Evolutionary conservation across 371 early-diverging fungal species (phyloP), one percentile per base, ranked within the genome.

Genomic region (Rhizopus sp.): DNA sequence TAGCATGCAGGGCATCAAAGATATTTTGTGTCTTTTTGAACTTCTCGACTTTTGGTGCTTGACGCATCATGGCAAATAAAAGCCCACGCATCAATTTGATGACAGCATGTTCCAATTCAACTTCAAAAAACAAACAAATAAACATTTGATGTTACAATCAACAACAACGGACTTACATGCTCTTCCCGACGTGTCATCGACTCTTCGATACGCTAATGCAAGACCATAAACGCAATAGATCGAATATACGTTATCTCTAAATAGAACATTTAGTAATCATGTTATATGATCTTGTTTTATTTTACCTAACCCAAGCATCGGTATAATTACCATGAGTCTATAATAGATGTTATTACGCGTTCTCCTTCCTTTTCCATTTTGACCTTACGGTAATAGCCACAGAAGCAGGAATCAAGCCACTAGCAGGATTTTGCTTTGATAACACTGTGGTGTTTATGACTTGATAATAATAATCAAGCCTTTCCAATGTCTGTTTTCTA

Each of bases 191-290:
- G 87, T 89, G 63, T 93, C 93, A 64, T 93, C 93, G 29, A 93
- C 66, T 35, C 92, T 75, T 57, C 91, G 81, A 63, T 93, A 95
- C 1, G 93, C 93, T 2, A 93, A 75, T 3, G 93, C 91, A 17
- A 94, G 77, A 44, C 93, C 93, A 78, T 85, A 93, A 12, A 92
- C 93, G 50, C 88, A 88, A 61, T 90, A 77, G 57, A 95, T 93
- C n/a, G 95, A 93, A 65, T 95, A 93, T 7, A 95, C 95, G 62
- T 95, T 95, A 73, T 95, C 95, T 46, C 94, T 90, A 56, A 29
- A 40, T 3, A 37, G 15, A 17, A 17, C 1, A 53, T 38, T 50
- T 42, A 54, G 42, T 16, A 30, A 35, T 6, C 4, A 7, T n/a
- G 15, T 23, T 49, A 7, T n/a, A 35, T 37, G 15, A 35, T 10